phyloP scores from a whole-genome alignment of 1,284 basidiomycete species.

The Cutaneotrichosporon daszewskae region DNA sequence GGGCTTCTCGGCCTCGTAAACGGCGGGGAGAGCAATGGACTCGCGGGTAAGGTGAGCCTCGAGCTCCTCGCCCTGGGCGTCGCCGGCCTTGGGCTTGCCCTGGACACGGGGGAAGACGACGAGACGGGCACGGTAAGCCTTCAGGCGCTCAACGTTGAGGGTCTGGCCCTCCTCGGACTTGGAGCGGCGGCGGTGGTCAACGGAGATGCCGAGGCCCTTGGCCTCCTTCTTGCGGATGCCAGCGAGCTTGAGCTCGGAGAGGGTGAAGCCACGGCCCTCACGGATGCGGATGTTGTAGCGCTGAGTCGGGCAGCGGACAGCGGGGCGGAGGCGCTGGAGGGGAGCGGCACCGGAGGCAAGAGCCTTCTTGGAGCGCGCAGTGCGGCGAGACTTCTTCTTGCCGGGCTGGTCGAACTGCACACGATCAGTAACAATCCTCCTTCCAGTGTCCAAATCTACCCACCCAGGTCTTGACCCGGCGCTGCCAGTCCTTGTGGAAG shows the following conservation, averaged over 20 bases:
- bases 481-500: conserved; percentile 94
- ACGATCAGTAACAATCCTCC: conserved; percentile 47
- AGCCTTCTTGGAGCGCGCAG: conserved; percentile 87
- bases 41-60: conserved; percentile 69
- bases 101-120: conserved; percentile 93
- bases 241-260: conserved; percentile 92
- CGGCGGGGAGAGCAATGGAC: conserved; percentile 62
- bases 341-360: conserved; percentile 88
- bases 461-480: conserved; percentile 44
- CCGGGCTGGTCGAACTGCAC: conserved; percentile 99
- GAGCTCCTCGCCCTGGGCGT: conserved; percentile 85
- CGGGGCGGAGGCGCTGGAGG: conserved; percentile 85
- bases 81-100: conserved; percentile 91
- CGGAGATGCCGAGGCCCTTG: conserved; percentile 84
- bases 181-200: conserved; percentile 97
- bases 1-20: conserved; percentile 71
- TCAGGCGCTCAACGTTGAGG: conserved; percentile 89
- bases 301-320: conserved; percentile 92
- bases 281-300: conserved; percentile 99
- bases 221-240: conserved; percentile 94
- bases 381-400: conserved; percentile 92
- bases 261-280: conserved; percentile 94
- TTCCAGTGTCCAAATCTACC: conserved; percentile 7
- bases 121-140: conserved; percentile 77
- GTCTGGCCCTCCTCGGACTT: conserved; percentile 95